Evolutionary conservation across 2,329 filamentous ascomycete species (phyloP), one percentile per base, ranked within the genome.

Genomic region (Hymenoscyphus fructigenus): DNA sequence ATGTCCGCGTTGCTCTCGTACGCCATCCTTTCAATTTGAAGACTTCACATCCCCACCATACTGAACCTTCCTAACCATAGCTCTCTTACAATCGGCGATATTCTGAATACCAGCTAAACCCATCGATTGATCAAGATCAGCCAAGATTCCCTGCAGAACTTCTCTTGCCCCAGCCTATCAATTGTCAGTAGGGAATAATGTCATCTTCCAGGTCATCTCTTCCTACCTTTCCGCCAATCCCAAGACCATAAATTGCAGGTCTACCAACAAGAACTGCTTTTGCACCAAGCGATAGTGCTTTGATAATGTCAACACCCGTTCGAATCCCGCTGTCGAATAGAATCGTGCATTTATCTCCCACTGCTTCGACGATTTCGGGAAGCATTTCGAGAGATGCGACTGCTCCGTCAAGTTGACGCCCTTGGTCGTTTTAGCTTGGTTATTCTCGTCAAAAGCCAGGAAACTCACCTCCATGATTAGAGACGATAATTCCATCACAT

Each of bases 251-350:
- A 15, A 88, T 80, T 26, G 81, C 84, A 4, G 85, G 85, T 62
- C 86, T 75, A 2, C 84, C 85, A 10, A 88, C 79, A 14, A 87
- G 76, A 1, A 88, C 84, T 2, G 79, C 83, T 69, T 85, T 82
- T 0, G 85, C 87, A 1, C 86, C 80, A 2, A 85, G 72, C 2
- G 81, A 80, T 2, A 85, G 73, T 0, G 84, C 84, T 72, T 87
- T 87, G 75, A 87, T 82, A 12, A 86, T 79, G 71, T 88, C 85
- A 0, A 80, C 82, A 0, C 84, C 85, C 15, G 81, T 80, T 47
- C 85, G 72, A 36, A 87, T 81, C 0, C 85, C 84, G 12, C 80
- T 83, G 70, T 91, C 88, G 17, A 90, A 83, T 55, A 89, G 80
- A 23, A 91, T 79, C 0, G 83, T 83, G n/a, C 88, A 78, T 65